Conservation (phyloP, 179 eudicot genomes). For the Silene vulgaris region DNA sequence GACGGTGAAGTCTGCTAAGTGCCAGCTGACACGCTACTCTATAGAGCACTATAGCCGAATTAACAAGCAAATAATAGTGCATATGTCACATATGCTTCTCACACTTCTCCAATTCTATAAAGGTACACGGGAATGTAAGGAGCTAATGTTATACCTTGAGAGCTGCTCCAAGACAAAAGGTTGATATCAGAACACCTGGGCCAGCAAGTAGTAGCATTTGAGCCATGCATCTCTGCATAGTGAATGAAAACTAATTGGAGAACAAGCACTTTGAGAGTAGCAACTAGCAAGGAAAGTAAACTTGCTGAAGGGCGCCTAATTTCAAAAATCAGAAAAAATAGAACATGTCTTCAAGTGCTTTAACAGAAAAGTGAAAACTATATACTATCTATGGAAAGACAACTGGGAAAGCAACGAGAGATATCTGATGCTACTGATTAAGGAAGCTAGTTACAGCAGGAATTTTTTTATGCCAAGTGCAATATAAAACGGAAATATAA, state of each 20-base stretch:
- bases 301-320: background rate
- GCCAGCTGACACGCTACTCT: background rate
- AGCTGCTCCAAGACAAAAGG: constrained; percentile 80
- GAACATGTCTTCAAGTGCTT: background rate
- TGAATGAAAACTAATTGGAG: constrained; percentile 10
- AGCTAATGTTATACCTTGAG: constrained; percentile 49
- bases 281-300: background rate
- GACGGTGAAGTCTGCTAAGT: background rate
- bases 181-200: constrained; percentile 88
- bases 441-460: background rate
- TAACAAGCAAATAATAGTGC: background rate
- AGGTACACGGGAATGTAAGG: background rate
- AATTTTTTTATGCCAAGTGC: background rate
- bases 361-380: background rate
- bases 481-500: background rate
- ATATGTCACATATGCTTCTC: background rate
- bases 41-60: background rate
- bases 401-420: background rate
- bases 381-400: background rate
- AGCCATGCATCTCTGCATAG: constrained; percentile 65
- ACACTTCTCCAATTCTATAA: background rate
- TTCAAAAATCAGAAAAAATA: no score
- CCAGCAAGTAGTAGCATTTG: constrained; percentile 97
- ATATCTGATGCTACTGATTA: background rate
- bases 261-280: background rate